Conservation (phyloP, 2,329 filamentous ascomycete genomes). For the Drechmeria coniospora region DNA sequence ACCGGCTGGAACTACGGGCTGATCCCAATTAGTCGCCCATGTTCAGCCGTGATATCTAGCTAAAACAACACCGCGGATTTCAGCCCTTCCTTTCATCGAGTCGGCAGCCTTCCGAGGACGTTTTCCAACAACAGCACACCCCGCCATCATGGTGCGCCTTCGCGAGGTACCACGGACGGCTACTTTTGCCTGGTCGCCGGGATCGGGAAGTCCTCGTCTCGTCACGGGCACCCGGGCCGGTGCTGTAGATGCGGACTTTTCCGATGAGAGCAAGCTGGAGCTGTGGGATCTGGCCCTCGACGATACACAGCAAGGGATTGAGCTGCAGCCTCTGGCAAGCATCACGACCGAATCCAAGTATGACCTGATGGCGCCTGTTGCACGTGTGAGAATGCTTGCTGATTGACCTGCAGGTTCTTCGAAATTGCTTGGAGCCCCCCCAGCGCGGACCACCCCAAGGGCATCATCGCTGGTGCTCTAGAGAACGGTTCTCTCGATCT, state of each 20-base stretch:
- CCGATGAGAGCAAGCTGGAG: constrained; percentile 90
- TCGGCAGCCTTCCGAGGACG: not conserved
- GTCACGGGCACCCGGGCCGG: constrained; percentile 91
- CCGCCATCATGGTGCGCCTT: constrained; percentile 70
- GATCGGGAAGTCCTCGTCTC: constrained; percentile 60
- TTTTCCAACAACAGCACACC: constrained; percentile 2
- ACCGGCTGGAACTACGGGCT: constrained; percentile 14
- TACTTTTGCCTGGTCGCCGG: constrained; percentile 92
- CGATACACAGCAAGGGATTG: constrained; percentile 56
- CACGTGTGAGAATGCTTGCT: constrained; percentile 2
- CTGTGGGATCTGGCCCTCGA: constrained; percentile 88
- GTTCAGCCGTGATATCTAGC: constrained; percentile 8
- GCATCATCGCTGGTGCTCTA: constrained; percentile 86
- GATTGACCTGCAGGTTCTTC: constrained; percentile 55
- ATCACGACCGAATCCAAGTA: constrained; percentile 85
- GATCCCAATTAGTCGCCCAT: constrained; percentile 7
- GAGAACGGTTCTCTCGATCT: constrained; percentile 89
- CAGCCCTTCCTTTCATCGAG: too few relatives aligned
- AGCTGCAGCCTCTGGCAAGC: constrained; percentile 73
- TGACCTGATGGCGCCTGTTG: not conserved
- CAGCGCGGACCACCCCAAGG: constrained; percentile 61
- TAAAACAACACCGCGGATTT: too few relatives aligned
- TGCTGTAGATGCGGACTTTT: constrained; percentile 93
- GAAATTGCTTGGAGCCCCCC: constrained; percentile 89
- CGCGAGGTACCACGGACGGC: constrained; percentile 94